A percentile compares a stretch with the other conserved stretches of the same genome.
These are phyloP conservation scores for Fusarium floridanum DNA, from an alignment of 2,329 filamentous ascomycete genomes.

Conservation along the genomic window DNA sequence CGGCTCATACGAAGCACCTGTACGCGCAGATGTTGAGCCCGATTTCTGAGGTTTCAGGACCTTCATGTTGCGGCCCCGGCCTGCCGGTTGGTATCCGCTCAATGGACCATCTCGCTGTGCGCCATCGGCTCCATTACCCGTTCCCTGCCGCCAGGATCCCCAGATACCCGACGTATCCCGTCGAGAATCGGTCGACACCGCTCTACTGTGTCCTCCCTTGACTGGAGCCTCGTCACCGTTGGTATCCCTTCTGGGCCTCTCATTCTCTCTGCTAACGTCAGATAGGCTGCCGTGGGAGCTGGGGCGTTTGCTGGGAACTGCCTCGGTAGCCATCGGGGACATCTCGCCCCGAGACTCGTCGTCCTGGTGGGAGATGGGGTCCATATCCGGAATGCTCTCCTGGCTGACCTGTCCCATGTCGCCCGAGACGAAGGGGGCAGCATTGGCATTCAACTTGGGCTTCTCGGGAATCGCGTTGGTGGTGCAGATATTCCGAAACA, in stretches of 20 bases:
- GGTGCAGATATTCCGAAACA: constrained; percentile 83
- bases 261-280: constrained; percentile 61
- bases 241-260: constrained; percentile 49
- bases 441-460: constrained; percentile 69
- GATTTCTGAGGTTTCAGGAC: constrained; percentile 84
- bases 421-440: constrained; percentile 57
- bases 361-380: constrained; percentile 41
- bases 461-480: constrained; percentile 67
- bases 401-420: constrained; percentile 47
- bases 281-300: constrained; percentile 53
- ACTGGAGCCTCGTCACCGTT: constrained; percentile 39
- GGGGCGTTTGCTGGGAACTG: constrained; percentile 51
- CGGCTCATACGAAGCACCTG: constrained; percentile 66
- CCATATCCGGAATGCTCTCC: constrained; percentile 28
- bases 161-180: constrained; percentile 71
- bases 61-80: constrained; percentile 83
- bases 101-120: constrained; percentile 64
- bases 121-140: constrained; percentile 65
- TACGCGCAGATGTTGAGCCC: constrained; percentile 64
- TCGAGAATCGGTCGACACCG: constrained; percentile 51
- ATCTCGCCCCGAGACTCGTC: constrained; percentile 45
- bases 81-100: constrained; percentile 78
- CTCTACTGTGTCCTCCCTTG: constrained; percentile 43
- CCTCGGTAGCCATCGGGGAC: constrained; percentile 55
- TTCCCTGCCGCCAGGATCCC: constrained; percentile 77